Base-by-base conservation (phyloP, 148 eudicot genomes). In the Diospyros lotus region DNA sequence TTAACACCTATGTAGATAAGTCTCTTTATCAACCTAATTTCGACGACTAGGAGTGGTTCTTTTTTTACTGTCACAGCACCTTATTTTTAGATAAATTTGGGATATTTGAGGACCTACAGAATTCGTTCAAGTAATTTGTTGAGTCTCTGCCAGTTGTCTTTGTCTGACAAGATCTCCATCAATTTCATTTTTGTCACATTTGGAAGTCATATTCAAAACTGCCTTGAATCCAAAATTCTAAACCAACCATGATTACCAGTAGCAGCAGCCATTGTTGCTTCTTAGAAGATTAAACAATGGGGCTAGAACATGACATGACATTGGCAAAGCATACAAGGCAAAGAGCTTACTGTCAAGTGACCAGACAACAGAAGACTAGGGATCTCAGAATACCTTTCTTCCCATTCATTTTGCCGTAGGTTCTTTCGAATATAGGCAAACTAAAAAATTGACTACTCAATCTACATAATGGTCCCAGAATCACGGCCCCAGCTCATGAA, bases 331-430 rank as follows among this genome's bases (percentile, higher is more conserved):
- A 28, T 28, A 28, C 28, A 28, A 28, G 28, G 28, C 28, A 28
- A 60, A 65, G 77, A 41, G n/a, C 58, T 76, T 75, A 84, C 78
- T 72, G 74, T 80, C 80, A 83, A 84, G 58, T 45, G 79, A 64
- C 66, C 1, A 56, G 76, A 75, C 66, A 58, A 75, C 70, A 67
- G 55, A 52, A 48, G 55, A 73, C 64, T 43, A 48, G 43, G 54
- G 9, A 63, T 0, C 48, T 65, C 13, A 54, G 63, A 42, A 71
- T 68, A 63, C 56, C 44, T 78, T 72, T 73, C 64, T 78, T 72
- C 76, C 64, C 74, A 78, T 53, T 67, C 72, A 75, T 52, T 28
- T 43, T 55, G 42, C 48, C 71, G 48, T 14, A 18, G 45, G 54
- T 71, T 62, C 18, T 40, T 48, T 52, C 66, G 66, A 60, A 64